Evolutionary conservation across 768 basidiomycete species (phyloP).

Genomic region (Grammothele lineata): DNA sequence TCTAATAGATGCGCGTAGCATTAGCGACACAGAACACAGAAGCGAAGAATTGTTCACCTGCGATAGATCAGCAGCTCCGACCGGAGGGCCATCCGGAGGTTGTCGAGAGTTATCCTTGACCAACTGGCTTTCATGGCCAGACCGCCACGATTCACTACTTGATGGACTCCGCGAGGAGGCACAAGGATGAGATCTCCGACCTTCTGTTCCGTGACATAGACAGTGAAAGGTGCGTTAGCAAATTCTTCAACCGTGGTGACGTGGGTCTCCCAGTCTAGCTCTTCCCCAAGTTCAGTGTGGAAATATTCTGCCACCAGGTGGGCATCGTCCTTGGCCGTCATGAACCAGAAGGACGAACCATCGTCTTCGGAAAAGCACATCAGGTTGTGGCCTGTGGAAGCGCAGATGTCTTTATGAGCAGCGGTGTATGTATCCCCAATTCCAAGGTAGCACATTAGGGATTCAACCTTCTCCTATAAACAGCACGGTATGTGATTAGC

Average conservation of each 20-base stretch:
- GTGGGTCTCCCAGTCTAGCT: slow-evolving; percentile 73
- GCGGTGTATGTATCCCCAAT: slow-evolving; percentile 81
- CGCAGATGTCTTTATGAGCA: slow-evolving; percentile 82
- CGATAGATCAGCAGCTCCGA: slow-evolving; percentile 79
- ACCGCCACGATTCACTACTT: slow-evolving; percentile 78
- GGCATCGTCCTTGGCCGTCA: slow-evolving; percentile 64
- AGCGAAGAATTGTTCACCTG: slow-evolving; percentile 41
- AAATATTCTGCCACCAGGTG: slow-evolving; percentile 57
- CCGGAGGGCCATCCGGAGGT: slow-evolving; percentile 55
- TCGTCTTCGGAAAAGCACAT: slow-evolving; percentile 77
- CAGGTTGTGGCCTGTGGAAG: slow-evolving; percentile 79
- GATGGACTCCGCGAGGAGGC: slow-evolving; percentile 78
- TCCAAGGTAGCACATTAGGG: slow-evolving; percentile 83
- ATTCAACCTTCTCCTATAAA: slow-evolving; percentile 64
- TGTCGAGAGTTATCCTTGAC: slow-evolving; percentile 76
- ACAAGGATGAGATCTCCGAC: slow-evolving; percentile 78
- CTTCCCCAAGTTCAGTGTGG: slow-evolving; percentile 43
- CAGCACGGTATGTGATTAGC: neutral
- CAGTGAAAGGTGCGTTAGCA: slow-evolving; percentile 56
- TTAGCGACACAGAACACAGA: neutral
- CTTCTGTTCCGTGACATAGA: slow-evolving; percentile 71
- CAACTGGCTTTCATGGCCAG: slow-evolving; percentile 82
- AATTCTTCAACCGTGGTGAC: slow-evolving; percentile 61
- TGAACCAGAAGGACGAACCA: slow-evolving; percentile 83
- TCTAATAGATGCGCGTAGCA: slow-evolving; percentile 32